These are phyloP conservation scores for Bonia amplexicaulis DNA, from an alignment of 176 grass and related monocot species.

Conservation along the genomic window DNA sequence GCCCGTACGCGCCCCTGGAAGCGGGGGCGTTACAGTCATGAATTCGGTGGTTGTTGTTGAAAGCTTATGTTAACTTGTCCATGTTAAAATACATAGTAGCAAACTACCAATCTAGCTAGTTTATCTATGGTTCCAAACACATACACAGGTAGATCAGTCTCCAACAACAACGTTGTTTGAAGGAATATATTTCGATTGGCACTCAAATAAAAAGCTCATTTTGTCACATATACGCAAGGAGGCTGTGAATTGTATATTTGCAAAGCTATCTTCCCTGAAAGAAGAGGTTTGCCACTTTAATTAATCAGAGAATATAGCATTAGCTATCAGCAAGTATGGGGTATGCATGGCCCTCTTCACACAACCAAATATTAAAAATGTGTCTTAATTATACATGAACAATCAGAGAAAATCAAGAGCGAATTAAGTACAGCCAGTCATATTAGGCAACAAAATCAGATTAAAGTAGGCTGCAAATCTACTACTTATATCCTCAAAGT, in stretches of 20 bases:
- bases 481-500: conserved; percentile 26
- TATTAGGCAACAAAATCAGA: conserved; percentile 20
- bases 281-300: not conserved
- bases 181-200: conserved; percentile 3
- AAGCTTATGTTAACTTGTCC: not conserved
- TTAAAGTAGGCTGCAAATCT: conserved; percentile 27
- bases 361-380: conserved; percentile 26
- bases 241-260: not conserved
- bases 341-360: not conserved
- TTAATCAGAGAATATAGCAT: conserved; percentile 18
- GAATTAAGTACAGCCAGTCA: not conserved
- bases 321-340: not conserved
- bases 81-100: not conserved
- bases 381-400: conserved; percentile 15
- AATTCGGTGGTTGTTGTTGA: not conserved
- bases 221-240: conserved; percentile 13
- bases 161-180: conserved; percentile 19
- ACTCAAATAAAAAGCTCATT: conserved; percentile 18
- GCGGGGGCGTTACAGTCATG: too few species aligned
- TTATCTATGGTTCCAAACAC: conserved; percentile 3
- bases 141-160: conserved; percentile 15
- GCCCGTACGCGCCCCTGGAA: too few species aligned
- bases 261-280: conserved; percentile 3
- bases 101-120: not conserved
- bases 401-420: conserved; percentile 10